Percentiles rank a stretch among this genome's conserved stretches.
These are phyloP conservation scores for Pythium sukuiense DNA, from an alignment of 352 stramenopile species.

Conservation along the genomic window DNA sequence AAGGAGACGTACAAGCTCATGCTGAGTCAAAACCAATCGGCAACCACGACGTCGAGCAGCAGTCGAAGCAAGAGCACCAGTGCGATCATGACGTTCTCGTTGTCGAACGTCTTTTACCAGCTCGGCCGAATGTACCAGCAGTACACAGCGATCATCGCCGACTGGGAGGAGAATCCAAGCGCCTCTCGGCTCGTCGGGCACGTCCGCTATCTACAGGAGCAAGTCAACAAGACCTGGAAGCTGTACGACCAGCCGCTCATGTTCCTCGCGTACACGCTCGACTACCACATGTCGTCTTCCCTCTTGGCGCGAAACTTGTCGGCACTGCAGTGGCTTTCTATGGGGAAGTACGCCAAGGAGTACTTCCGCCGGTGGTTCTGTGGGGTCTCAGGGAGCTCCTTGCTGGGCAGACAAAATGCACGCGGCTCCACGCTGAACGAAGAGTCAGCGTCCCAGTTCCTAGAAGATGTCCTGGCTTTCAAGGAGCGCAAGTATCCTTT, in stretches of 20 bases:
- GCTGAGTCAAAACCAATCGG: conserved; percentile 29
- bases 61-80: conserved; percentile 4
- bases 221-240: conserved; percentile 70
- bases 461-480: conserved; percentile 70
- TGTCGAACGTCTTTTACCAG: conserved; percentile 76
- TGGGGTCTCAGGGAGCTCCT: background rate
- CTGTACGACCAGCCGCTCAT: conserved; percentile 76
- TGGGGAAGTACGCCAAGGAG: conserved; percentile 76
- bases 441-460: conserved; percentile 59
- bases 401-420: background rate
- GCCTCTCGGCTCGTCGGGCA: conserved; percentile 49
- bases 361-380: conserved; percentile 79
- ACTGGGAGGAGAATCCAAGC: conserved; percentile 65
- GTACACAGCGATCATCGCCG: conserved; percentile 61
- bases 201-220: conserved; percentile 55
- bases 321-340: conserved; percentile 68
- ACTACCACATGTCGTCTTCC: conserved; percentile 66
- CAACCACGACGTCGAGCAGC: background rate
- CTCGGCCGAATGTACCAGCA: conserved; percentile 81
- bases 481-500: conserved; percentile 82
- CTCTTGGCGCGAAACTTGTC: conserved; percentile 49
- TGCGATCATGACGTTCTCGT: conserved; percentile 40
- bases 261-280: conserved; percentile 68
- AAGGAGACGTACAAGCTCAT: conserved; percentile 78
- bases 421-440: conserved; percentile 38